Conservation (phyloP, 1,284 basidiomycete species). For the Puccinia sorghi region DNA sequence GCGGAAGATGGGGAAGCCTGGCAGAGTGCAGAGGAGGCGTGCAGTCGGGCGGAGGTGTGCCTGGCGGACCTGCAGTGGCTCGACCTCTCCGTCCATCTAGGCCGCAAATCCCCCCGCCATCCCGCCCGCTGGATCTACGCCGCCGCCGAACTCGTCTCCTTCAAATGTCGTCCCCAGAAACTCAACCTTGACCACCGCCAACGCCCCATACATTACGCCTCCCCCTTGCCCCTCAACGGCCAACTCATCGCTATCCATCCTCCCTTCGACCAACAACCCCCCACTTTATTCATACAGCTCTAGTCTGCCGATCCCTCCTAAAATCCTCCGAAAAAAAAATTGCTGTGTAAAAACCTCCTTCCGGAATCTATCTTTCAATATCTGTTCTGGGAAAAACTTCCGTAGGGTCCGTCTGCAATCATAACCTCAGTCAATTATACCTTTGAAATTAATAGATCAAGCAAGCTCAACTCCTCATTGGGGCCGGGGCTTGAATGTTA, state of each 20-base stretch:
- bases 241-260: conserved; percentile 2
- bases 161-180: conserved; percentile 8
- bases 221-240: conserved; percentile 6
- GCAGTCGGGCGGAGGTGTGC: background rate
- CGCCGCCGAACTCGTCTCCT: background rate
- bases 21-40: background rate
- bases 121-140: background rate
- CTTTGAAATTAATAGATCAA: too few relatives aligned
- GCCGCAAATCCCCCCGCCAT: background rate
- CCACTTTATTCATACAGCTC: conserved; percentile 26
- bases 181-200: background rate
- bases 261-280: background rate
- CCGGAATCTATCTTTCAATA: too few relatives aligned
- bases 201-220: background rate
- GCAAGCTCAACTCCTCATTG: too few relatives aligned
- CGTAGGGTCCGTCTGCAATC: too few relatives aligned
- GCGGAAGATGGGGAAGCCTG: conserved; percentile 1
- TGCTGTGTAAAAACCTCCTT: too few relatives aligned
- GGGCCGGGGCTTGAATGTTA: too few relatives aligned
- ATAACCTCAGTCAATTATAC: too few relatives aligned
- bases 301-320: background rate
- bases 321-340: too few relatives aligned
- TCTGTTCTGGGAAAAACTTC: too few relatives aligned
- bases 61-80: conserved; percentile 34
- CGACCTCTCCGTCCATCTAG: background rate